Evolutionary conservation across 2,329 filamentous ascomycete genomes (phyloP).

Genomic region (Fusarium sp.): DNA sequence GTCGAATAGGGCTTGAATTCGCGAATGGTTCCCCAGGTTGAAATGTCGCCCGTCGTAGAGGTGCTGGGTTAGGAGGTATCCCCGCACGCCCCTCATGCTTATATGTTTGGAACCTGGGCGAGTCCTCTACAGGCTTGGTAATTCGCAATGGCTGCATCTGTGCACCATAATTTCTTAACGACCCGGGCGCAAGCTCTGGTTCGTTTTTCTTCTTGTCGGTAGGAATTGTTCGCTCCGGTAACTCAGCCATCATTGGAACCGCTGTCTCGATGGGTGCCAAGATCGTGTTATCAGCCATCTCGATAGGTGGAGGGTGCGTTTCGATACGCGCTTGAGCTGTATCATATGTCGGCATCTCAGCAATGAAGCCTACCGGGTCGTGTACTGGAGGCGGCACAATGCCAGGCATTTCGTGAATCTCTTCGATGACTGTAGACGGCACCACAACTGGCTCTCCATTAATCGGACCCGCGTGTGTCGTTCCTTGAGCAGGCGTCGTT

Average conservation of each 20-base stretch:
- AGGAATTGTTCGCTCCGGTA: constrained; percentile 54
- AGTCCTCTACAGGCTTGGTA: constrained; percentile 20
- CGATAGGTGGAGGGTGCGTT: constrained; percentile 59
- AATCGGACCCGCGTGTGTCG: constrained; percentile 19
- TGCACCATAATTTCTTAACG: constrained; percentile 18
- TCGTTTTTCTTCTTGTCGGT: constrained; percentile 46
- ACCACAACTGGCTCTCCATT: constrained; percentile 31
- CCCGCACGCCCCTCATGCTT: constrained; percentile 25
- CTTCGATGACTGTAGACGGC: constrained; percentile 43
- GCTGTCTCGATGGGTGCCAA: constrained; percentile 55
- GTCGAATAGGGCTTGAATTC: constrained; percentile 34
- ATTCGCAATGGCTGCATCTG: constrained; percentile 29
- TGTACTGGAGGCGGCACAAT: constrained; percentile 46
- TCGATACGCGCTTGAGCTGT: constrained; percentile 59
- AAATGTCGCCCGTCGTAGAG: constrained; percentile 39
- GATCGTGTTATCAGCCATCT: constrained; percentile 58
- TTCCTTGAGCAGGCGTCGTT: constrained; percentile 50
- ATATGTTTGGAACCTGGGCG: constrained; percentile 33
- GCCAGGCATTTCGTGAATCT: constrained; percentile 52
- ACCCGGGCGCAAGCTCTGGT: constrained; percentile 34
- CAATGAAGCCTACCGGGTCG: constrained; percentile 60
- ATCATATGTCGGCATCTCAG: constrained; percentile 62
- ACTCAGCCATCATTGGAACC: constrained; percentile 53
- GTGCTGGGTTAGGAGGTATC: constrained; percentile 16
- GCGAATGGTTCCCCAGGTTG: constrained; percentile 46